Evolutionary conservation across 768 basidiomycete genomes (phyloP).

Genomic region (Rhizopogon roseolus): DNA sequence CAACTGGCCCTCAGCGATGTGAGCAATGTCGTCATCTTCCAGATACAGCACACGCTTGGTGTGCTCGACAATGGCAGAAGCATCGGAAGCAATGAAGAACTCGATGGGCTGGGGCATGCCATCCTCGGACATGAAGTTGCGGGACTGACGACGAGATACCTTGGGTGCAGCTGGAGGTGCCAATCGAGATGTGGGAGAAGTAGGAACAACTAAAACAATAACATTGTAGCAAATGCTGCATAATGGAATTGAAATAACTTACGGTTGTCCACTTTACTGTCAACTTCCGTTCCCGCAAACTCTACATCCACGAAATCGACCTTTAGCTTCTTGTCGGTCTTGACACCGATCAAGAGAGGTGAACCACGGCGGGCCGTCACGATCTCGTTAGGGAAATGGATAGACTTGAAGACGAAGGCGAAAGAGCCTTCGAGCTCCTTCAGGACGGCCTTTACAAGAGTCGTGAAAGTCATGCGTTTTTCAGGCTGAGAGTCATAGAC

Average conservation of each 20-base stretch:
- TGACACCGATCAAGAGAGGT: slow-evolving; percentile 94
- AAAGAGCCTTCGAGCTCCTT: slow-evolving; percentile 99
- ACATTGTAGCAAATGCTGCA: background rate
- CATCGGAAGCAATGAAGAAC: slow-evolving; percentile 98
- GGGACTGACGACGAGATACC: slow-evolving; percentile 89
- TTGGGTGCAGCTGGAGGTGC: slow-evolving; percentile 67
- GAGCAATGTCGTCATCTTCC: slow-evolving; percentile 98
- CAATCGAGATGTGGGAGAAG: slow-evolving; percentile 59
- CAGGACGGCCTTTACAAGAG: slow-evolving; percentile 90
- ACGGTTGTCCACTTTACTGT: slow-evolving; percentile 43
- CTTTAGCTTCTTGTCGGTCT: slow-evolving; percentile 99
- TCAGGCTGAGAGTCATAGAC: slow-evolving; percentile 90
- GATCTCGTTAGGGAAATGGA: slow-evolving; percentile 92
- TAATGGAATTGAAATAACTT: slow-evolving; percentile 12
- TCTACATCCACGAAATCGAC: slow-evolving; percentile 99
- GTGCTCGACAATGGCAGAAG: slow-evolving; percentile 94
- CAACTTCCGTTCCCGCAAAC: slow-evolving; percentile 70
- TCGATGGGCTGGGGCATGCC: slow-evolving; percentile 98
- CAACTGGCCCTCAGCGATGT: slow-evolving; percentile 93
- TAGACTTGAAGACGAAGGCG: slow-evolving; percentile 98
- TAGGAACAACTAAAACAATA: slow-evolving; percentile 34
- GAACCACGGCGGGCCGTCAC: slow-evolving; percentile 97
- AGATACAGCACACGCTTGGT: slow-evolving; percentile 98
- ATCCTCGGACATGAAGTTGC: slow-evolving; percentile 98
- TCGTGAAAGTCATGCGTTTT: slow-evolving; percentile 83